Evolutionary conservation across 306 rosid genomes (phyloP).

Genomic region (Corylus heterophylla): DNA sequence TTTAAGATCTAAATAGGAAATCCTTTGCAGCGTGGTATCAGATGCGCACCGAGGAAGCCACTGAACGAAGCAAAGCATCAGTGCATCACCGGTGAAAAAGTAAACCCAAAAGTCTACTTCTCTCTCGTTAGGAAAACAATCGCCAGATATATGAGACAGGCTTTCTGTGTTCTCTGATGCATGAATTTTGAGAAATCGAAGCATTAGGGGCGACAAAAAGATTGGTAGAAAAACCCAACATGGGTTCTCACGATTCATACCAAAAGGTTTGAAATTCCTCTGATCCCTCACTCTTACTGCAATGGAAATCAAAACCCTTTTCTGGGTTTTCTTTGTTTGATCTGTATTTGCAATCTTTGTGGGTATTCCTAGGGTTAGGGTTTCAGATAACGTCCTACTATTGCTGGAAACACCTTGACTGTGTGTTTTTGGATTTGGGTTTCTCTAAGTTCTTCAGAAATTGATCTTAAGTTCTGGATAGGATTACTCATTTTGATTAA

Average conservation of each 20-base stretch:
- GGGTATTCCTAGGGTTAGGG: constrained; percentile 39
- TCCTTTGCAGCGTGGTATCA: no score
- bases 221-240: background rate
- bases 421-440: constrained; percentile 17
- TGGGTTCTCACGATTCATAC: constrained; percentile 22
- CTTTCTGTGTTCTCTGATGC: constrained; percentile 1
- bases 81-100: background rate
- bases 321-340: constrained; percentile 23
- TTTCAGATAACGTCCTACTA: constrained; percentile 6
- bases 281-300: constrained; percentile 7
- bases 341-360: constrained; percentile 26
- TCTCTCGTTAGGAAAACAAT: background rate
- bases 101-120: background rate
- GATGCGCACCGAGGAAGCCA: no score
- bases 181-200: background rate
- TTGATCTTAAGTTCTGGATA: constrained; percentile 1
- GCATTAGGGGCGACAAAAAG: background rate
- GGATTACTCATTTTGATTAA: constrained; percentile 6
- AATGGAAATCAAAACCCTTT: background rate
- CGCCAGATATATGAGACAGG: background rate
- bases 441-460: background rate
- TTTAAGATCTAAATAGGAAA: no score
- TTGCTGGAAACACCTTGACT: background rate
- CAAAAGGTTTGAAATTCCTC: constrained; percentile 50
- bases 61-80: no score